phyloP scores from a whole-genome alignment of 2,329 filamentous ascomycete genomes.

The Dryadomyces sulphureus region DNA sequence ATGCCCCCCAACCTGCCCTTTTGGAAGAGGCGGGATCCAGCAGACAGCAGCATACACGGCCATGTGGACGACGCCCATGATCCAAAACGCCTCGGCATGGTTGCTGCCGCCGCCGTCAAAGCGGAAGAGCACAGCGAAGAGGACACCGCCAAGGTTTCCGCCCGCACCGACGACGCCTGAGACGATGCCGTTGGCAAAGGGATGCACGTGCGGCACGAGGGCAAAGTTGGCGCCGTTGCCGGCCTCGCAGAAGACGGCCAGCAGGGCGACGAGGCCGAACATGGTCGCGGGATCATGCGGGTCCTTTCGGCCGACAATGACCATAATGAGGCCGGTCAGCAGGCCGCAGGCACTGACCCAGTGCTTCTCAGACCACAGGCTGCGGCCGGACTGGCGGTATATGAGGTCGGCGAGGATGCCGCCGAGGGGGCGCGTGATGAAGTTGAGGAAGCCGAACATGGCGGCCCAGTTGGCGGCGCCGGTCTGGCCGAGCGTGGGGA shows the following conservation, averaged over 20 bases:
- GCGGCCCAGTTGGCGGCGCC: constrained; percentile 46
- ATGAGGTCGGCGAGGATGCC: constrained; percentile 36
- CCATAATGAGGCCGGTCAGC: constrained; percentile 41
- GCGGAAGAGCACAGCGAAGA: constrained; percentile 73
- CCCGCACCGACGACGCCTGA: constrained; percentile 65
- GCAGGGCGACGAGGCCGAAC: constrained; percentile 61
- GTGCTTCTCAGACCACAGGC: constrained; percentile 30
- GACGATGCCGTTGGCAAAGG: constrained; percentile 63
- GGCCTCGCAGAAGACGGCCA: constrained; percentile 73
- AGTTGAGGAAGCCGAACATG: constrained; percentile 63
- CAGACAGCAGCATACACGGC: constrained; percentile 49
- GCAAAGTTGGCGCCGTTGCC: constrained; percentile 80
- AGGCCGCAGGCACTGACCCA: constrained; percentile 51
- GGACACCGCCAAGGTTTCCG: constrained; percentile 73
- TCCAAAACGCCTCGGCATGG: constrained; percentile 62
- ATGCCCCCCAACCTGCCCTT: constrained; percentile 33
- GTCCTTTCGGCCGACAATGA: constrained; percentile 50
- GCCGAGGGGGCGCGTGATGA: constrained; percentile 51
- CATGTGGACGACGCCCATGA: constrained; percentile 65
- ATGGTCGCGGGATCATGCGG: constrained; percentile 47
- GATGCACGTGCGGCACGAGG: constrained; percentile 75
- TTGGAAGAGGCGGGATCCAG: constrained; percentile 40
- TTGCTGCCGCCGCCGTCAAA: constrained; percentile 48
- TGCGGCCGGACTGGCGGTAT: constrained; percentile 18
- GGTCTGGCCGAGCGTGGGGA: constrained; percentile 41